Evolutionary conservation across 768 basidiomycete species (phyloP).

Genomic region (Trametes cingulata): DNA sequence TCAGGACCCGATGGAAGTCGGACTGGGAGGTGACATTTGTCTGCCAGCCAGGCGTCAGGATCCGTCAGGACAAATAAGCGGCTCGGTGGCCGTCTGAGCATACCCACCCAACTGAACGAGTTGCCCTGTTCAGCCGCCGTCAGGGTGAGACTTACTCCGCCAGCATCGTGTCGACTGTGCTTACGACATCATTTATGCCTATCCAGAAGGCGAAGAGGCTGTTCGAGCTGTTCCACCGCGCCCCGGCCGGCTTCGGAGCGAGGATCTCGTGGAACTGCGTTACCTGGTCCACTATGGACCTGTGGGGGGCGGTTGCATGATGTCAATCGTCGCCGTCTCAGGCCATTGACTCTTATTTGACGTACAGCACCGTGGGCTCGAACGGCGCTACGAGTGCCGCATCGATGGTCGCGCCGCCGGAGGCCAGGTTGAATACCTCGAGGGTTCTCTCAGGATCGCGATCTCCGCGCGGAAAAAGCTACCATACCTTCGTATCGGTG

Average conservation of each 20-base stretch:
- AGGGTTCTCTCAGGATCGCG: constrained; percentile 10
- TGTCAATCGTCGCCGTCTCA: background rate
- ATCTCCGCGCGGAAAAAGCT: constrained; percentile 6
- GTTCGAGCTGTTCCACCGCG: constrained; percentile 35
- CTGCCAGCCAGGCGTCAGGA: constrained; percentile 20
- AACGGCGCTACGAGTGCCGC: constrained; percentile 39
- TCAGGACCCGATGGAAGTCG: constrained; percentile 36
- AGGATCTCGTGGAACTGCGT: constrained; percentile 35
- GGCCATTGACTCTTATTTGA: background rate
- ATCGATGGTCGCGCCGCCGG: constrained; percentile 41
- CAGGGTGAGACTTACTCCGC: constrained; percentile 5
- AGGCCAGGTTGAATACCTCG: constrained; percentile 38
- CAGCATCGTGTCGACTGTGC: background rate
- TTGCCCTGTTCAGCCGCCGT: constrained; percentile 40
- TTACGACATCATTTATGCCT: constrained; percentile 40
- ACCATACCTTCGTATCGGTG: constrained; percentile 47
- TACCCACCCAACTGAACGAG: constrained; percentile 47
- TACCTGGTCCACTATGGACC: constrained; percentile 40
- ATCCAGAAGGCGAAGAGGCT: constrained; percentile 40
- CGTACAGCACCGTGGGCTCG: constrained; percentile 37
- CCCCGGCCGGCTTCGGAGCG: constrained; percentile 34
- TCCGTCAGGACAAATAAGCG: background rate
- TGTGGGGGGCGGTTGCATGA: constrained; percentile 1
- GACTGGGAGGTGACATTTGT: constrained; percentile 37
- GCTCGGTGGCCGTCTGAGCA: constrained; percentile 1